Evolutionary conservation across 140 eudicot species (phyloP).

Genomic region (Cichorium intybus): DNA sequence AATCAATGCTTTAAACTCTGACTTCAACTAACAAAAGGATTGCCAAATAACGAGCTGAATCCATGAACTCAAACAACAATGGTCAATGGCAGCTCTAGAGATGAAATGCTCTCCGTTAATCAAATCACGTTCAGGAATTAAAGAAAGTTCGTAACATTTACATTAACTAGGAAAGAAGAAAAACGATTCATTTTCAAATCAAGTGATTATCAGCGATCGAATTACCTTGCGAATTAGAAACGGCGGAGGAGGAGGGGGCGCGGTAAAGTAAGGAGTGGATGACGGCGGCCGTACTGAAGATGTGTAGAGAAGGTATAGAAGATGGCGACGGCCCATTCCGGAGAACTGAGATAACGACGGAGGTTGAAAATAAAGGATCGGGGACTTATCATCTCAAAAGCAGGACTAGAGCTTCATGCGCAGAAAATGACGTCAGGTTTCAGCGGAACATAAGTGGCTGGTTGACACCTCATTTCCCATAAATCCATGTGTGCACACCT

Average conservation of each 20-base stretch:
- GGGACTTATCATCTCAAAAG: not conserved
- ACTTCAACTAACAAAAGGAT: no score
- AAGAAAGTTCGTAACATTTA: not conserved
- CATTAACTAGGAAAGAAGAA: not conserved
- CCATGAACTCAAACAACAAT: no score
- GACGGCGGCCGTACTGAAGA: slow-evolving; percentile 28
- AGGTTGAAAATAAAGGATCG: not conserved
- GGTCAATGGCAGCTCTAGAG: no score
- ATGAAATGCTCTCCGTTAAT: no score
- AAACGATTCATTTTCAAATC: not conserved
- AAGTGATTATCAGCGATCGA: not conserved
- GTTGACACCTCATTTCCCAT: slow-evolving; percentile 18
- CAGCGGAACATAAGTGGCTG: not conserved
- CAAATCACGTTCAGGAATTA: no score
- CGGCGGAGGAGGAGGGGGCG: slow-evolving; percentile 19
- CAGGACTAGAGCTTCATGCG: not conserved
- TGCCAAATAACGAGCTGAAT: no score
- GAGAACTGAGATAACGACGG: not conserved
- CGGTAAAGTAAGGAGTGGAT: slow-evolving; percentile 1
- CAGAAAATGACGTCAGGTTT: slow-evolving; percentile 11
- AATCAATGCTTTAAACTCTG: no score
- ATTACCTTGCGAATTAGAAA: slow-evolving; percentile 22
- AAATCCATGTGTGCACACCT: not conserved
- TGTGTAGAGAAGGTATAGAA: slow-evolving; percentile 43
- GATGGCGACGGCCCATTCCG: slow-evolving; percentile 41